These are phyloP conservation scores for Penicillium robsamsonii DNA, from an alignment of 495 filamentous ascomycete genomes.

Conservation along the genomic window DNA sequence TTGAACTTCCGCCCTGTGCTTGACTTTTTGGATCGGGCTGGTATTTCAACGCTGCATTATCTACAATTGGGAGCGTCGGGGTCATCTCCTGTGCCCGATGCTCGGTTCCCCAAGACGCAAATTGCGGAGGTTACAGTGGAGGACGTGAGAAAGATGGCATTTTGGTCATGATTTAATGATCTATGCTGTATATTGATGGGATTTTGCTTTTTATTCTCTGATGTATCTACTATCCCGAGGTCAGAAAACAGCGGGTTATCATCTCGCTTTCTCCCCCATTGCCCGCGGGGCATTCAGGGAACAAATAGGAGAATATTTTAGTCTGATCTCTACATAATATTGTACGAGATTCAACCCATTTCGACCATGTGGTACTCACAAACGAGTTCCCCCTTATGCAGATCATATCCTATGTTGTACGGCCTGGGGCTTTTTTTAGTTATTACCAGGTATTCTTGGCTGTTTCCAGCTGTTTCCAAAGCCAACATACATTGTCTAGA, in stretches of 20 bases:
- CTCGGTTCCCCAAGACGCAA: conserved; percentile 42
- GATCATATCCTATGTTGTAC: background rate
- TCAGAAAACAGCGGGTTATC: background rate
- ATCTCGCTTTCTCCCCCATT: background rate
- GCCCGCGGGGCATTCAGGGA: background rate
- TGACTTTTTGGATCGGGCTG: conserved; percentile 52
- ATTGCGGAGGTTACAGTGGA: conserved; percentile 28
- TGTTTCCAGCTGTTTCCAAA: background rate
- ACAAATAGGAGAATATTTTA: background rate
- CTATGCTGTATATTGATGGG: background rate
- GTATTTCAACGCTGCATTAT: conserved; percentile 46
- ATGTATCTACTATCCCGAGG: background rate
- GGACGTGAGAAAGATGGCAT: conserved; percentile 25
- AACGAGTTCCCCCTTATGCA: background rate
- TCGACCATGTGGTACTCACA: background rate
- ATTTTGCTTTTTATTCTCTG: background rate
- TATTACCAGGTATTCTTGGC: background rate
- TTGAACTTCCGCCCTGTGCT: conserved; percentile 62
- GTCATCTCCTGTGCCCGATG: conserved; percentile 27
- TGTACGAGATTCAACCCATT: background rate
- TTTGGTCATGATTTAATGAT: conserved; percentile 16
- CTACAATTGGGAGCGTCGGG: conserved; percentile 32
- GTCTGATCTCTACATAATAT: background rate
- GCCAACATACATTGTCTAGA: too few species aligned
- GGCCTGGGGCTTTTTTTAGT: background rate